A percentile compares a stretch with the other conserved stretches of the same genome.
Conservation (phyloP, 2,329 filamentous ascomycete species). For the Alternaria arborescens region DNA sequence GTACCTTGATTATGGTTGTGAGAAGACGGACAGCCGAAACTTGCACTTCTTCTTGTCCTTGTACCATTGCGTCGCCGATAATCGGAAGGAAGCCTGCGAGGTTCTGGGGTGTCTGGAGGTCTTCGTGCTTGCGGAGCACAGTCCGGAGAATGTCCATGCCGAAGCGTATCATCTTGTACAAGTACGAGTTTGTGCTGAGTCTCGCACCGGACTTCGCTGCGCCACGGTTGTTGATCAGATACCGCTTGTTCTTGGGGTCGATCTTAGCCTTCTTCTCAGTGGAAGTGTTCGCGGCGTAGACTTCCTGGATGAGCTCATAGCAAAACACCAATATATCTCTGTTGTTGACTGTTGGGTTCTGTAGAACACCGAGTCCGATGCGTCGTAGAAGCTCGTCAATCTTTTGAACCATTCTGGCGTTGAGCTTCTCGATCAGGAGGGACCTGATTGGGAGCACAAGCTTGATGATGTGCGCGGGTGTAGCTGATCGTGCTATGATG, state of each 20-base stretch:
- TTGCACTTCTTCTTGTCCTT: constrained; percentile 90
- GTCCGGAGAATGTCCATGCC: constrained; percentile 85
- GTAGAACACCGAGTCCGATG: constrained; percentile 81
- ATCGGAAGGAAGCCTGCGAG: constrained; percentile 87
- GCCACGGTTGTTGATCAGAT: constrained; percentile 79
- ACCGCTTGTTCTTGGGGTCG: constrained; percentile 67
- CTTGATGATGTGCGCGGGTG: constrained; percentile 74
- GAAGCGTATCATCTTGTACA: constrained; percentile 88
- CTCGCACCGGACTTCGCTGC: constrained; percentile 77
- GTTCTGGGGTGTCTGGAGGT: constrained; percentile 79
- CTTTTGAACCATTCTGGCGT: constrained; percentile 83
- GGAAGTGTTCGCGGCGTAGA: constrained; percentile 72
- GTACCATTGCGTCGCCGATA: constrained; percentile 84
- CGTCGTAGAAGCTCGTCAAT: constrained; percentile 88
- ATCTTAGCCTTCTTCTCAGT: constrained; percentile 38
- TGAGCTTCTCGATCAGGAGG: constrained; percentile 83
- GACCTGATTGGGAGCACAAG: constrained; percentile 81
- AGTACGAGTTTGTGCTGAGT: constrained; percentile 77
- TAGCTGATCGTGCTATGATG: constrained; percentile 82
- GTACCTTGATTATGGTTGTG: constrained; percentile 83
- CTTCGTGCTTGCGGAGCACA: constrained; percentile 85
- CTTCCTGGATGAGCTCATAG: constrained; percentile 90
- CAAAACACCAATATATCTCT: constrained; percentile 91
- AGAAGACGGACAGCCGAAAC: constrained; percentile 87
- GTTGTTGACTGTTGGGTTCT: constrained; percentile 80